Percentiles rank a stretch among this genome's conserved stretches.
Evolutionary conservation across 1,284 basidiomycete genomes (phyloP).

Genomic region (Trichosporon sp.): DNA sequence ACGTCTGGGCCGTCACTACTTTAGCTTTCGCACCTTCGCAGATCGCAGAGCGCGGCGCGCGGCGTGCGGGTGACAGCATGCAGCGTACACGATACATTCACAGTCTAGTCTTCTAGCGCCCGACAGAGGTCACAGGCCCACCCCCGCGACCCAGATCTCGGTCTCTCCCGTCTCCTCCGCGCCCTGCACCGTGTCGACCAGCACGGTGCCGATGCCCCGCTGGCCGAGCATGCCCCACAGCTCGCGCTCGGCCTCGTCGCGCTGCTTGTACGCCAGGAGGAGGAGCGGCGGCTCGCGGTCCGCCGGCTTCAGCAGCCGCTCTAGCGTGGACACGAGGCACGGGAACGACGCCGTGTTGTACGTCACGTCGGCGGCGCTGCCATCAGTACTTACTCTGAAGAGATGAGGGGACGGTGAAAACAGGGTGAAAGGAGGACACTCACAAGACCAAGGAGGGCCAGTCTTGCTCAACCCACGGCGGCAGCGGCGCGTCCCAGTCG

Average conservation of each 20-base stretch:
- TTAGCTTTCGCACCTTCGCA: neutral
- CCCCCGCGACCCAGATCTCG: conserved; percentile 63
- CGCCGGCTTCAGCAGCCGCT: conserved; percentile 24
- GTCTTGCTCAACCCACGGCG: conserved; percentile 48
- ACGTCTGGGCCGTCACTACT: too few species aligned
- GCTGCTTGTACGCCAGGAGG: conserved; percentile 75
- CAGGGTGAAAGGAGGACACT: conserved; percentile 13
- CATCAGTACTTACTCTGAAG: neutral
- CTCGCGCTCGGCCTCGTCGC: conserved; percentile 65
- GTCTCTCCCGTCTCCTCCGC: conserved; percentile 54
- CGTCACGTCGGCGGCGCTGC: conserved; percentile 80
- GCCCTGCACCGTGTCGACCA: conserved; percentile 59
- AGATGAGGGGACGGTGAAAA: neutral
- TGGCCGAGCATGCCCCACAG: conserved; percentile 62
- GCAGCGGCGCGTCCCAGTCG: conserved; percentile 68
- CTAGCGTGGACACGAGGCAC: conserved; percentile 37
- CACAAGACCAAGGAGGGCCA: conserved; percentile 42
- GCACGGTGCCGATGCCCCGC: conserved; percentile 33
- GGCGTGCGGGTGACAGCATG: too few species aligned
- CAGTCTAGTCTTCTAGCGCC: too few species aligned
- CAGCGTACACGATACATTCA: too few species aligned
- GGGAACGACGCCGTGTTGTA: conserved; percentile 82
- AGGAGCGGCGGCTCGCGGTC: conserved; percentile 39
- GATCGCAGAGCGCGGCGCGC: too few species aligned
- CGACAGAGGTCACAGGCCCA: neutral